Conservation (phyloP, 2,329 filamentous ascomycete species). For the Colletotrichum cordylinicola region DNA sequence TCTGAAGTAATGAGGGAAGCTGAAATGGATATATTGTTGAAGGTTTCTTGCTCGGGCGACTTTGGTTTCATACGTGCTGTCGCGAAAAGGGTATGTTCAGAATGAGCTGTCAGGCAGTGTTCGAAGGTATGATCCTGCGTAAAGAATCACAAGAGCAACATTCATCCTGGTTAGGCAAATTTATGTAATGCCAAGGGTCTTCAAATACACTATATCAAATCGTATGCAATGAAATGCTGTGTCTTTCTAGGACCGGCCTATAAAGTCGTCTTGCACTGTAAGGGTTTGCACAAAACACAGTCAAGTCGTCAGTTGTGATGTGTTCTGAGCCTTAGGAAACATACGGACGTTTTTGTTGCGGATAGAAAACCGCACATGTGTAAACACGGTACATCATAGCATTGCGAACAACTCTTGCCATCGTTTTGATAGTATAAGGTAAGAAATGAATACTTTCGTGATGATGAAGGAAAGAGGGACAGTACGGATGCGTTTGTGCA, state of each 20-base stretch:
- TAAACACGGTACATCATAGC: neutral
- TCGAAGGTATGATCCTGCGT: rapidly evolving
- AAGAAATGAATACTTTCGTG: rapidly evolving
- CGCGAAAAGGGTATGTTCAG: neutral
- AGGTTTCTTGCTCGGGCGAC: neutral
- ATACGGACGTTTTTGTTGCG: neutral
- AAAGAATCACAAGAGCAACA: no score
- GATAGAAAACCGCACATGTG: neutral
- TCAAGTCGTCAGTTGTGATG: no score
- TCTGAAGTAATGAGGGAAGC: neutral
- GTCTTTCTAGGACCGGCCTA: rapidly evolving
- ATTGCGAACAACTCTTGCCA: neutral
- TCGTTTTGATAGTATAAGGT: neutral
- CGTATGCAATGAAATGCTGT: rapidly evolving
- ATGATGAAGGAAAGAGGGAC: neutral
- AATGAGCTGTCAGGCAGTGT: no score
- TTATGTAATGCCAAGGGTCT: rapidly evolving
- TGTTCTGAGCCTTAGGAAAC: neutral
- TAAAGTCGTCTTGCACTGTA: neutral
- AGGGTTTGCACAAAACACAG: neutral
- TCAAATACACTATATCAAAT: neutral
- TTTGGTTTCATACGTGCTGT: neutral
- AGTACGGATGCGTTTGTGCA: neutral
- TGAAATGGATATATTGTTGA: neutral
- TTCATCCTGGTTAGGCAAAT: no score